These are phyloP conservation scores for Colletotrichum eleusines DNA, from an alignment of 2,329 filamentous ascomycete species.

Conservation along the genomic window DNA sequence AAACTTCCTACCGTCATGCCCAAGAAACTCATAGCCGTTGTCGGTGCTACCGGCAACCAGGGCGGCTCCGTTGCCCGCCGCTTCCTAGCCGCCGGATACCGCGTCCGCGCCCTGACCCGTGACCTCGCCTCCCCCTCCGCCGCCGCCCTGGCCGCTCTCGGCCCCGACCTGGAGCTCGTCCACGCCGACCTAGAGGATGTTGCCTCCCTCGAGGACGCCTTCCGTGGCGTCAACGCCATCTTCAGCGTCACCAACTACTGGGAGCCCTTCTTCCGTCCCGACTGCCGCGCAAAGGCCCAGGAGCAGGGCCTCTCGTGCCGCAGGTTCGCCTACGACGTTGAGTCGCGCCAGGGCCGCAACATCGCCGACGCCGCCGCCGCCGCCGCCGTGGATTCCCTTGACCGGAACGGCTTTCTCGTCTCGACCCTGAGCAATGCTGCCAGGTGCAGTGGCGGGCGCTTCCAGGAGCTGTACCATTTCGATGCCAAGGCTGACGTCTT, in stretches of 20 bases:
- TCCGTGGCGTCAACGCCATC: constrained; percentile 61
- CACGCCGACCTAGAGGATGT: constrained; percentile 58
- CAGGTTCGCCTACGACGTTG: constrained; percentile 60
- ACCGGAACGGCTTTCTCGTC: constrained; percentile 61
- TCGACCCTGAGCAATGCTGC: constrained; percentile 64
- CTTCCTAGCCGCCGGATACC: constrained; percentile 57
- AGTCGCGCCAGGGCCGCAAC: constrained; percentile 65
- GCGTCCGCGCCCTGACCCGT: constrained; percentile 62
- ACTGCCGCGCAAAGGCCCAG: constrained; percentile 54
- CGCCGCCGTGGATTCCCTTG: constrained; percentile 54
- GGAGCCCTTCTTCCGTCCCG: constrained; percentile 61
- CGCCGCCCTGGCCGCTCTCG: constrained; percentile 53
- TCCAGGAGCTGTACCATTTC: constrained; percentile 64
- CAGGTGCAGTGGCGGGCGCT: constrained; percentile 59
- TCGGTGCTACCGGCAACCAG: constrained; percentile 64
- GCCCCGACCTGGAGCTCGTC: constrained; percentile 49
- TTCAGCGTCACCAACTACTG: constrained; percentile 70
- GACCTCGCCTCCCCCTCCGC: constrained; percentile 56
- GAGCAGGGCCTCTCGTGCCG: constrained; percentile 56
- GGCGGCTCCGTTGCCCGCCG: constrained; percentile 65
- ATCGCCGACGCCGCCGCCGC: constrained; percentile 65
- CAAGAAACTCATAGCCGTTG: constrained; percentile 55
- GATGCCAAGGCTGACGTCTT: constrained; percentile 66
- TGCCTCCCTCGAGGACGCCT: constrained; percentile 54
- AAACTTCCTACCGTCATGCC: constrained; percentile 27